phyloP scores from a whole-genome alignment of 2,329 filamentous ascomycete species.

The Aspergillus brasiliensis region DNA sequence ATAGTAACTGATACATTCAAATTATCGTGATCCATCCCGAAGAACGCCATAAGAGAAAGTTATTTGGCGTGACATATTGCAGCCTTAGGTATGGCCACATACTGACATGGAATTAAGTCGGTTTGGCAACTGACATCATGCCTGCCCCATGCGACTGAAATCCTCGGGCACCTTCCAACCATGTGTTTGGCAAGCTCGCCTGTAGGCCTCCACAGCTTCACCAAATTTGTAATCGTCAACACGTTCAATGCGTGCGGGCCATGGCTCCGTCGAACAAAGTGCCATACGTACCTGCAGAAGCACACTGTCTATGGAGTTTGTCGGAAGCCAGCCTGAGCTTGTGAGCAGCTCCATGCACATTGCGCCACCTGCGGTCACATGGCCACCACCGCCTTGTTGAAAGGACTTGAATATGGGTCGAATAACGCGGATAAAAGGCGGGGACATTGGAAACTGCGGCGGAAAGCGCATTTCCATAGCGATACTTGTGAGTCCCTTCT shows the following conservation, averaged over 20 bases:
- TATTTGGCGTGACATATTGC: no score
- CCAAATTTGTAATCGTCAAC: conserved; percentile 62
- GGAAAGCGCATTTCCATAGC: conserved; percentile 83
- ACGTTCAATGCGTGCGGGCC: conserved; percentile 67
- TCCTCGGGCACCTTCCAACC: conserved; percentile 72
- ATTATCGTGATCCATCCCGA: no score
- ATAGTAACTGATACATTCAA: no score
- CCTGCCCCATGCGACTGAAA: conserved; percentile 50
- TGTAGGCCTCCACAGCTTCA: conserved; percentile 75
- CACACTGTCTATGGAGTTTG: conserved; percentile 73
- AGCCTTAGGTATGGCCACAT: no score
- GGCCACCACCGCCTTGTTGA: conserved; percentile 73
- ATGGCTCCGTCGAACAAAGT: conserved; percentile 67
- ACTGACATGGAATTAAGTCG: no score
- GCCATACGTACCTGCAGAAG: conserved; percentile 79
- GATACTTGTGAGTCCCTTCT: conserved; percentile 63
- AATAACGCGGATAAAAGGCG: conserved; percentile 82
- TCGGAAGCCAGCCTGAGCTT: conserved; percentile 77
- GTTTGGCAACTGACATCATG: background rate
- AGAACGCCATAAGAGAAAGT: no score
- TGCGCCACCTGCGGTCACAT: conserved; percentile 81
- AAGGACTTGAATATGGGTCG: conserved; percentile 78
- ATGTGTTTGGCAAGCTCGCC: conserved; percentile 67
- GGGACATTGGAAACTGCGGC: conserved; percentile 71
- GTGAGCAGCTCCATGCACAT: conserved; percentile 85